These are phyloP conservation scores for Mesembryanthemum crystallinum DNA, from an alignment of 148 eudicot species.

Conservation along the genomic window DNA sequence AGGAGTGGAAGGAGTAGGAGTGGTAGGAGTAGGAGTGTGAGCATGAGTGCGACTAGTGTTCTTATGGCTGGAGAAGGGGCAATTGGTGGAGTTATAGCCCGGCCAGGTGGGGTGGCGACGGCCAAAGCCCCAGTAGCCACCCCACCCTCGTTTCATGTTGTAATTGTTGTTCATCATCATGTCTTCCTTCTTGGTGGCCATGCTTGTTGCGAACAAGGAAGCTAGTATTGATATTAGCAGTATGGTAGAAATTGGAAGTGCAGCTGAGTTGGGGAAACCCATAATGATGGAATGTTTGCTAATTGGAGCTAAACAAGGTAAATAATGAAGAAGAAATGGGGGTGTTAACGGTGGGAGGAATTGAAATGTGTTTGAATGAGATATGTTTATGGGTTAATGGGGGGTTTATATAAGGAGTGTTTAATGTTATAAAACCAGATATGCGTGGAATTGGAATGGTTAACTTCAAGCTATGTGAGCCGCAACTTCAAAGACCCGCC, in stretches of 20 bases:
- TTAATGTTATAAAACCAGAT: background rate
- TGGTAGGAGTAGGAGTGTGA: background rate
- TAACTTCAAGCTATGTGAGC: background rate
- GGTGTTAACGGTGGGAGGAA: background rate
- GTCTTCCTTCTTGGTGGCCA: constrained; percentile 10
- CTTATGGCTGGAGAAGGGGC: constrained; percentile 24
- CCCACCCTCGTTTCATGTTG: background rate
- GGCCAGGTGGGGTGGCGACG: background rate
- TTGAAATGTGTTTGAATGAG: background rate
- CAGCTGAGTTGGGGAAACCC: background rate
- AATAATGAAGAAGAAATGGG: background rate
- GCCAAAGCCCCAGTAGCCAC: background rate
- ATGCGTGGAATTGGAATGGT: background rate
- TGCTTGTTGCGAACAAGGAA: constrained; percentile 16
- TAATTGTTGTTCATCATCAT: background rate
- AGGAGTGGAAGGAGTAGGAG: background rate
- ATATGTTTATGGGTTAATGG: background rate
- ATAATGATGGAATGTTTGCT: background rate
- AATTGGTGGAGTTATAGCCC: constrained; percentile 28
- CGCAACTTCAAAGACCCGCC: background rate
- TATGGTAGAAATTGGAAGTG: background rate
- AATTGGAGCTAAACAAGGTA: background rate
- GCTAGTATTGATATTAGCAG: constrained; percentile 5
- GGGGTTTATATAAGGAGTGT: constrained; percentile 15
- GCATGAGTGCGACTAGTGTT: constrained; percentile 6